Evolutionary conservation across 2,329 filamentous ascomycete species (phyloP), one percentile per base, ranked within the genome.

Genomic region (Exophiala phaeomuriformis): DNA sequence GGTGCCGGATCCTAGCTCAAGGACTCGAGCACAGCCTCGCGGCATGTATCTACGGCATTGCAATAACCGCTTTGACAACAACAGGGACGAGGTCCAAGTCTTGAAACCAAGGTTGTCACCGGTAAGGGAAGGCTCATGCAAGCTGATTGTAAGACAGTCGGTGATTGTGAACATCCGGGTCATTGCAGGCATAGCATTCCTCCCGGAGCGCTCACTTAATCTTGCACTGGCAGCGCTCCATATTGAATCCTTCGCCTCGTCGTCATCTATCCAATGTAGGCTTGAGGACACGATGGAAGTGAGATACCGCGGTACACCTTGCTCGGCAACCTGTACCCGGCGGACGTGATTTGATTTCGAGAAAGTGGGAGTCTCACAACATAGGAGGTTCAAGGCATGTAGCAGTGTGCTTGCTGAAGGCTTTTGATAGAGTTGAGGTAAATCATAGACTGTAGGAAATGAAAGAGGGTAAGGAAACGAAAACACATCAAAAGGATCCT

Each of bases 41-140:
- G 53, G 55, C 7, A 61, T 48, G 40, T 59, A 54, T 41, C 45
- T 51, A 30, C 55, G 52, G 5, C 77, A 65, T 2, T 55, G 58
- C 45, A 65, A 65, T 29, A 97, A 78, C 28, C 86, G 82, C 61
- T 81, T 85, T 0, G 91, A 86, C 3, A 97, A 81, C 1, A 94
- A 78, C 65, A 90, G 94, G 0, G 90, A 91, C 0, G 90, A 91
- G 0, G 87, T 88, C 93, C 93, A 97, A 0, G 93, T 98, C 70
- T 98, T 97, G 68, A 94, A 78, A 1, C 93, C 93, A 12, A 97
- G 76, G 55, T 88, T 86, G 68, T 96, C 91, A 4, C 86, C 86
- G 0, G 88, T 95, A 52, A 97, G 75, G 0, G 90, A 84, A 1
- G 93, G 93, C 67, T 98, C 93, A 52, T 88, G 80, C 37, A 98